These are phyloP conservation scores for Jamesozyma gamospora DNA, from an alignment of 805 yeast species.

Conservation along the genomic window DNA sequence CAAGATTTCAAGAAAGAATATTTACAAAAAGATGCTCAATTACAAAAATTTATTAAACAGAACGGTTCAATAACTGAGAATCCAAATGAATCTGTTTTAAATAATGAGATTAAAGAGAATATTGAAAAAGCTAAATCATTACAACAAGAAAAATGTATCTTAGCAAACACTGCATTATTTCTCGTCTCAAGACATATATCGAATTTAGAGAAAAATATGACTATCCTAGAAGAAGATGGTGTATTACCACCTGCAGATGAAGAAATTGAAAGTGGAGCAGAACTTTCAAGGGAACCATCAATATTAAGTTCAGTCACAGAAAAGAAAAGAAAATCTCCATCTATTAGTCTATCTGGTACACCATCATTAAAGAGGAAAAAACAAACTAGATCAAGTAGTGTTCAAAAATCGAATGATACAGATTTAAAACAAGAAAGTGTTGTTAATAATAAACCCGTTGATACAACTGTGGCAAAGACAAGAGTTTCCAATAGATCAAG, in stretches of 20 bases:
- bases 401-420: constrained; percentile 2
- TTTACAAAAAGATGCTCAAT: constrained; percentile 61
- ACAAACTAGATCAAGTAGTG: constrained; percentile 8
- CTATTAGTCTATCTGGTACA: constrained; percentile 10
- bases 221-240: constrained; percentile 72
- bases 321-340: constrained; percentile 11
- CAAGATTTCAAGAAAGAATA: constrained; percentile 58
- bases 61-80: constrained; percentile 73
- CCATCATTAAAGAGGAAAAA: constrained; percentile 17
- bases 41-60: constrained; percentile 73
- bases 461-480: neutral
- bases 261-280: constrained; percentile 25
- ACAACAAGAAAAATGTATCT: constrained; percentile 67
- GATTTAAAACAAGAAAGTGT: neutral
- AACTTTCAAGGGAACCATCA: constrained; percentile 25
- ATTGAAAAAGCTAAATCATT: constrained; percentile 47
- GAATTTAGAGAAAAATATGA: constrained; percentile 65
- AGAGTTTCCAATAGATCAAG: constrained; percentile 11
- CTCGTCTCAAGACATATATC: constrained; percentile 65
- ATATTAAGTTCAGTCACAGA: constrained; percentile 17
- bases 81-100: constrained; percentile 67
- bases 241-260: constrained; percentile 49
- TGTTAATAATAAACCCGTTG: neutral
- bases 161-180: constrained; percentile 78
- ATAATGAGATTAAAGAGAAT: constrained; percentile 59